A percentile compares a stretch with the other conserved stretches of the same genome.
Conservation (phyloP, 2,329 filamentous ascomycete species). For the Elsinoe arachidis region DNA sequence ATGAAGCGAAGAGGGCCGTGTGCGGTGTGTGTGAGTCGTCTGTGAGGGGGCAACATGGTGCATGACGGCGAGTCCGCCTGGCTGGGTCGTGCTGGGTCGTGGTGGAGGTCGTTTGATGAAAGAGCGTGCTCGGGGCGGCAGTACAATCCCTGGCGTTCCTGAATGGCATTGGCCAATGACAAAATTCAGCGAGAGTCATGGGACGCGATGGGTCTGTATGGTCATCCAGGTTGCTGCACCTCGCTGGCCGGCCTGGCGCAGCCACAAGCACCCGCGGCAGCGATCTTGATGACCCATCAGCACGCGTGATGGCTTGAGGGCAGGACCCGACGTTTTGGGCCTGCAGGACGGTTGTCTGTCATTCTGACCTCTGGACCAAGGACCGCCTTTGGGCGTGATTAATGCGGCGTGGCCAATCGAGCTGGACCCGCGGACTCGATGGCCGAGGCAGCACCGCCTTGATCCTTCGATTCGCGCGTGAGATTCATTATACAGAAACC, state of each 20-base stretch:
- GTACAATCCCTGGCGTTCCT: constrained; percentile 4
- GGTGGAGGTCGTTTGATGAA: neutral
- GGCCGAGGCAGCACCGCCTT: constrained; percentile 1
- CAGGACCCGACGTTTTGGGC: constrained; percentile 9
- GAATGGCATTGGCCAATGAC: neutral
- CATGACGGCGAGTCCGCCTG: neutral
- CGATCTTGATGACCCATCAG: constrained; percentile 7
- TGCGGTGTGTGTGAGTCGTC: neutral
- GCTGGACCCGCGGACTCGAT: neutral
- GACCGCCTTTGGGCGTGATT: neutral
- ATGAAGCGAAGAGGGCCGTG: constrained; percentile 1
- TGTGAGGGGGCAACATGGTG: neutral
- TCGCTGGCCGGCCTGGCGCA: constrained; percentile 9
- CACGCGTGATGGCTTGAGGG: neutral
- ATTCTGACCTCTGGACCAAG: neutral
- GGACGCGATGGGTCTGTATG: constrained; percentile 1
- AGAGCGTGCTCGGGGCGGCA: neutral
- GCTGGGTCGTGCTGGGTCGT: neutral
- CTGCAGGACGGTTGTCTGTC: constrained; percentile 1
- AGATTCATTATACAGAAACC: neutral
- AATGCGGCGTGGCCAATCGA: neutral
- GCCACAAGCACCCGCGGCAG: neutral
- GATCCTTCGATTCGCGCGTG: neutral
- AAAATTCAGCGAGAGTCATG: constrained; percentile 7
- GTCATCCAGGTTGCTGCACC: constrained; percentile 10